Base-by-base conservation (phyloP, 1,284 basidiomycete species). In the Amylostereum areolatum region DNA sequence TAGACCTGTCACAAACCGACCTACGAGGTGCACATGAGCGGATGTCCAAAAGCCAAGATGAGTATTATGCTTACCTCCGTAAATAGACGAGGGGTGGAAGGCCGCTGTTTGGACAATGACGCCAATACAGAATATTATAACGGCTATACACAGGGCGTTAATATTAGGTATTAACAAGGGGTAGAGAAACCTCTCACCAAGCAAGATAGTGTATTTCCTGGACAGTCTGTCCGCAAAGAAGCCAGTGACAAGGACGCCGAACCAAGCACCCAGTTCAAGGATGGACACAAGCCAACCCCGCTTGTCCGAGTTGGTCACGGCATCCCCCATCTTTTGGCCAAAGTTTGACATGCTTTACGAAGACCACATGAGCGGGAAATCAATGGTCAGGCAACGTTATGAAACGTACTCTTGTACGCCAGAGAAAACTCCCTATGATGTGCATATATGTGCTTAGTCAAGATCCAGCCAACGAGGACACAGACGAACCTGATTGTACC, bases 1-100 rank as follows among this genome's bases (percentile, higher is more conserved):
- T 43, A 88, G 63, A 74, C 87, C 87, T 47, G 85, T 87, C 45
- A 89, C 66, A 57, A 88, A 88, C 32, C 87, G 78, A 48, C 86
- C 80, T 79, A 18, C 18, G 18, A 18, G 18, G 18, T 18, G 18
- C 18, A 18, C 18, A 18, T 18, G 18, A 18, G 49, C 8, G 25
- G 24, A 36, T 12, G 30, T 41, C 9, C 31, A 6, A 45, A 36
- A 45, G 30, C 6, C 18, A 40, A 28, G 52, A 65, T 40, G 56
- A 75, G 18, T 18, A 18, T 18, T 18, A 18, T 18, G 18, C 18
- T 18, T 18, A 18, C 80, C 86, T 59, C 77, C 86, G 58, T 74
- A 84, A 58, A 90, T 89, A 1, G 80, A 83, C 0, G 70, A 65
- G 0, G 81, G 70, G 2, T 62, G 65, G 51, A 69, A 73, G 2